phyloP scores from a whole-genome alignment of 2,329 filamentous ascomycete genomes.

The Aspergillus jensenii region DNA sequence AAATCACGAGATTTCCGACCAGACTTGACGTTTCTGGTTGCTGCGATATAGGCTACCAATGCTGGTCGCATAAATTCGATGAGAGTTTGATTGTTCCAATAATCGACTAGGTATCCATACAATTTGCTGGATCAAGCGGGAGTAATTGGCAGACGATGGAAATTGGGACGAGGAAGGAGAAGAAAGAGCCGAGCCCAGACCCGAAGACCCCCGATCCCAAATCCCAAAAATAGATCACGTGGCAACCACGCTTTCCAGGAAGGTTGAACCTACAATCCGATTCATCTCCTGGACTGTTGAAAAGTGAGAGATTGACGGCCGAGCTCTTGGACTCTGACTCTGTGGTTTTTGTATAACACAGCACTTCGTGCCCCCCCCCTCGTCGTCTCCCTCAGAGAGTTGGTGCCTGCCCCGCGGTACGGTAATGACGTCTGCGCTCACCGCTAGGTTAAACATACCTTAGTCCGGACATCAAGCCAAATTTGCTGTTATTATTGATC shows the following conservation, averaged over 20 bases:
- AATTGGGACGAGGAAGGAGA: no score
- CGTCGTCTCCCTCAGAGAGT: neutral
- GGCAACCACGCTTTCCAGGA: neutral
- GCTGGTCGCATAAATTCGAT: no score
- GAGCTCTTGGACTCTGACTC: neutral
- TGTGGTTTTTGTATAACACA: neutral
- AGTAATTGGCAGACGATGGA: no score
- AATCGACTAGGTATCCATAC: no score
- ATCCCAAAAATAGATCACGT: no score
- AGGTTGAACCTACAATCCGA: neutral
- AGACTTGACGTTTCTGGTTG: neutral
- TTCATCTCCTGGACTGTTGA: no score
- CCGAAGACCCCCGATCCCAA: no score
- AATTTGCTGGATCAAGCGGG: no score
- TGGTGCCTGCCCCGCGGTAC: constrained; percentile 20
- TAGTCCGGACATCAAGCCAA: constrained; percentile 26
- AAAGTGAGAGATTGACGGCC: neutral
- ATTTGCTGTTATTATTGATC: constrained; percentile 12
- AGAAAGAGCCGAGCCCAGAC: no score
- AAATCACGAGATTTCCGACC: neutral
- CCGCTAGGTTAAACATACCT: neutral
- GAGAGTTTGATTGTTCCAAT: no score
- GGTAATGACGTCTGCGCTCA: constrained; percentile 25
- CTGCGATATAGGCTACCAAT: no score
- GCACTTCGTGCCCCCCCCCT: neutral